Base-by-base conservation (phyloP, 73 alveolate species). In the Paramecium bursaria region DNA sequence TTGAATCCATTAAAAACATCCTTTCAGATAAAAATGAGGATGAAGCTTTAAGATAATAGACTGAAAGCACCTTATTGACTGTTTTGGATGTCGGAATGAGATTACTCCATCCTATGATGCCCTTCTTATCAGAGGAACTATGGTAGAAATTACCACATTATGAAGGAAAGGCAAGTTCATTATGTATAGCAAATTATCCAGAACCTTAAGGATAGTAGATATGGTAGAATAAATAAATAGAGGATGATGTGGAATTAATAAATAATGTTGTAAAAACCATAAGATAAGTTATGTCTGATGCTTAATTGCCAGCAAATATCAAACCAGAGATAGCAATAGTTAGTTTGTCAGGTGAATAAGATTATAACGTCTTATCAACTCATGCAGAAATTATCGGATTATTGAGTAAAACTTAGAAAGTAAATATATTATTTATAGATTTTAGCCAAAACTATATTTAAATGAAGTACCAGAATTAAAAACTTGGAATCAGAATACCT, bases 101-200 rank as follows among this genome's bases (percentile, higher is more conserved):
- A 75, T 90, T 96, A 33, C 85, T 96, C 46, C 99, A 96, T 91
- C 99, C 99, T 27, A 92, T 95, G 91, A 96, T 95, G 95, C 98
- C 99, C 10, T 95, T 88, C 85, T 57, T 97, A 53, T 92, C 98
- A 5, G 98, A 97, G 91, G 99, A 97, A 89, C 93, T 97, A 48
- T 98, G 92, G 90, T 98, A 98, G 85, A 90, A 99, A 85, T 92
- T 96, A 46, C 99, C 99, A 10, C 57, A 75, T 57, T 51, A 74
- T 19, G 74, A 49, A 9, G 85, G 82, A 75, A 90, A 86, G 55
- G 92, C 89, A 11, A 96, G 92, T 19, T 91, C 98, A 9, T 90
- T 96, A 13, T 91, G 92, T 42, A 90, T 93, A 10, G 92, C 98
- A 6, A 54, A 74, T 11, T 96, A 92, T 86, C 99, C 99, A 17